These are phyloP conservation scores for Fusarium sp. DNA, from an alignment of 2,329 filamentous ascomycete species.

Conservation along the genomic window DNA sequence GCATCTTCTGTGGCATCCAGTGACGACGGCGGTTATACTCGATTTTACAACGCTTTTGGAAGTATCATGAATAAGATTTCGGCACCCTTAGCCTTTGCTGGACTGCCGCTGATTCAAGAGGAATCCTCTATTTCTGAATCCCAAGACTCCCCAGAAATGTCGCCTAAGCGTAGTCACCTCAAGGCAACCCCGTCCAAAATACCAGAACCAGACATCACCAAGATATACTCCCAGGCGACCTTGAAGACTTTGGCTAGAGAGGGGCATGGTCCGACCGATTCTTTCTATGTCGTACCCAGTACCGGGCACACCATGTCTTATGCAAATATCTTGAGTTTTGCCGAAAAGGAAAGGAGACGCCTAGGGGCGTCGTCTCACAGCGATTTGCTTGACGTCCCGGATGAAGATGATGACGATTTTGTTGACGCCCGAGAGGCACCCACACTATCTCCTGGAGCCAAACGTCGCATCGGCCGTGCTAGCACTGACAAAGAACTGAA, in stretches of 20 bases:
- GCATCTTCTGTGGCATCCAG: constrained; percentile 28
- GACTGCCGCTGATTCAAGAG: constrained; percentile 77
- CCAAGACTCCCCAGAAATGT: constrained; percentile 51
- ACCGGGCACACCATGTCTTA: constrained; percentile 94
- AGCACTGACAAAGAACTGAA: constrained; percentile 58
- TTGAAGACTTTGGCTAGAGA: constrained; percentile 81
- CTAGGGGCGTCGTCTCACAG: constrained; percentile 62
- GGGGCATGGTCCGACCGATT: constrained; percentile 73
- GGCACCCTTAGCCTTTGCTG: constrained; percentile 91
- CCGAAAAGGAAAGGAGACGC: constrained; percentile 73
- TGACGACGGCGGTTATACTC: constrained; percentile 83
- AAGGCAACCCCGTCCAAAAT: constrained; percentile 48
- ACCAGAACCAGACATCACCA: constrained; percentile 75
- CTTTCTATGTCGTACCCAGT: constrained; percentile 94
- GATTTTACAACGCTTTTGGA: constrained; percentile 93
- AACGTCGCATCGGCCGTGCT: constrained; percentile 55
- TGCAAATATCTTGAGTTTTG: constrained; percentile 83
- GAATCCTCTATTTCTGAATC: constrained; percentile 53
- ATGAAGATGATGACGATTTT: constrained; percentile 85
- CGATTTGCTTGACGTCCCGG: constrained; percentile 60
- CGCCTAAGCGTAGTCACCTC: constrained; percentile 53
- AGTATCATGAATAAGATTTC: constrained; percentile 89
- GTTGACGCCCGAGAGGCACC: constrained; percentile 83
- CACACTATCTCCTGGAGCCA: constrained; percentile 56
- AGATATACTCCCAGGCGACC: constrained; percentile 86